Percentiles rank a stretch among this genome's conserved stretches.
These are phyloP conservation scores for Neonectria ditissima DNA, from an alignment of 2,329 filamentous ascomycete genomes.

Conservation along the genomic window DNA sequence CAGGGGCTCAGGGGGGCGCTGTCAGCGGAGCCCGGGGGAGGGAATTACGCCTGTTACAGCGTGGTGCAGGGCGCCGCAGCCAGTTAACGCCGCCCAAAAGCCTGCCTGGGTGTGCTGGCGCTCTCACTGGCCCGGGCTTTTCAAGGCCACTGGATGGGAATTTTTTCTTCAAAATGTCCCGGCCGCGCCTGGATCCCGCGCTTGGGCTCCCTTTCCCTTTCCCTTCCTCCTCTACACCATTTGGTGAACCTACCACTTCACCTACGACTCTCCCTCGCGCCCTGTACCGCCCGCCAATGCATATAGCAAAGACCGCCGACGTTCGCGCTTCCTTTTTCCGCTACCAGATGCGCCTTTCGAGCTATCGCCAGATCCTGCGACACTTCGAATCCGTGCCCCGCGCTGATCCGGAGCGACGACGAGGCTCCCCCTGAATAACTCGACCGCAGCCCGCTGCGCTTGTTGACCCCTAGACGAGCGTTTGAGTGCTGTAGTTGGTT, in stretches of 20 bases:
- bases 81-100: constrained; percentile 21
- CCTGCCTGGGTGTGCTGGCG: constrained; percentile 10
- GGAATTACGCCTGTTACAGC: constrained; percentile 17
- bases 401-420: constrained; percentile 70
- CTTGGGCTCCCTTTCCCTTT: constrained; percentile 20
- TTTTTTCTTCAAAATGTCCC: constrained; percentile 38
- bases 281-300: constrained; percentile 61
- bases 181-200: constrained; percentile 19
- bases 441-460: constrained; percentile 35
- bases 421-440: constrained; percentile 60
- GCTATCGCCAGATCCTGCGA: constrained; percentile 61
- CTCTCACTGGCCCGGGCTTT: constrained; percentile 16
- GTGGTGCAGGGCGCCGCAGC: constrained; percentile 21
- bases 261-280: constrained; percentile 31
- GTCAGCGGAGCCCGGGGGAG: constrained; percentile 14
- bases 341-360: constrained; percentile 69
- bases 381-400: constrained; percentile 64
- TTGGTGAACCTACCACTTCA: constrained; percentile 42
- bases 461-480: constrained; percentile 33
- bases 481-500: constrained; percentile 33
- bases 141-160: constrained; percentile 33
- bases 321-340: constrained; percentile 62
- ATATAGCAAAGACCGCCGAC: constrained; percentile 62
- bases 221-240: constrained; percentile 42
- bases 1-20: constrained; percentile 8